Evolutionary conservation across 495 filamentous ascomycete species (phyloP), one percentile per base, ranked within the genome.

Genomic region (Xanthoparmelia taractica): DNA sequence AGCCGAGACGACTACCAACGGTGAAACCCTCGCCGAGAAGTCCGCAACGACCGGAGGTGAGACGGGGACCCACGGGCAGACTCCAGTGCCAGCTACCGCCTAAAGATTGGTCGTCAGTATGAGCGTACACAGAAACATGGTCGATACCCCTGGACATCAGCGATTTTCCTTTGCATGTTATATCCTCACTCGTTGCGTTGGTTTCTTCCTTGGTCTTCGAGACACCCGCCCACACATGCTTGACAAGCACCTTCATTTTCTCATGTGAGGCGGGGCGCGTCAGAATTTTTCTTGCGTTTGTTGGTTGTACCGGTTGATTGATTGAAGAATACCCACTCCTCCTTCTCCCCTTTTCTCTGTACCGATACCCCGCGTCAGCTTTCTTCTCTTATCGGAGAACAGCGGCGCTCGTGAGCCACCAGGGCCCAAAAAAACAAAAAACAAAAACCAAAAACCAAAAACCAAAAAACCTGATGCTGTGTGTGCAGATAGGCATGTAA

Each of bases 401-500:
- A 38, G 60, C 29, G 50, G n/a, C 65, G 65, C 65, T 67, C 65
- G 62, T n/a, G n/a, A n/a, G 61, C 61, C 55, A 60, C 47, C 60
- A 60, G 65, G 65, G 65, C 65, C n/a, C n/a, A n/a, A n/a, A n/a
- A n/a, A n/a, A n/a, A n/a, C n/a, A n/a, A n/a, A n/a, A n/a, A n/a
- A n/a, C n/a, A n/a, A n/a, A n/a, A n/a, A n/a, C n/a, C n/a, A n/a
- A n/a, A n/a, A n/a, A n/a, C n/a, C n/a, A n/a, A n/a, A n/a, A n/a
- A n/a, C n/a, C n/a, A n/a, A n/a, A n/a, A 58, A 58, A 48, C 27
- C 18, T 54, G 50, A 52, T 50, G 5, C 31, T n/a, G n/a, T n/a
- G n/a, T n/a, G 61, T 64, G 65, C 57, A 67, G 48, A 63, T 67
- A n/a, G 59, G 60, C 60, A 63, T 57, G 12, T 63, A 63, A 67